Percentiles rank a stretch among this genome's conserved stretches.
These are phyloP conservation scores for Hyphopichia wangnamkhiaoensis DNA, from an alignment of 1,139 yeast genomes.

Conservation along the genomic window DNA sequence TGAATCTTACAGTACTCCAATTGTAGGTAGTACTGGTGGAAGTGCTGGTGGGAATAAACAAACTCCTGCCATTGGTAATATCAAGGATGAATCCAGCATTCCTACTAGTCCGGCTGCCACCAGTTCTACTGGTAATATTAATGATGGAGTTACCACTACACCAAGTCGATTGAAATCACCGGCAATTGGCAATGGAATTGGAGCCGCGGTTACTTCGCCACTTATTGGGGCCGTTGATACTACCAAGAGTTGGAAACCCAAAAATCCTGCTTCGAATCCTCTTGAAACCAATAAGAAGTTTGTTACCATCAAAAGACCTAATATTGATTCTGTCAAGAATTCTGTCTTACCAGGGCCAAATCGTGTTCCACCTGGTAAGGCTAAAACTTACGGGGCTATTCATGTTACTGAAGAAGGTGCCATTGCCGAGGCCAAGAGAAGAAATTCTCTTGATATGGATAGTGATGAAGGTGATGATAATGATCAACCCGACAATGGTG, in stretches of 20 bases:
- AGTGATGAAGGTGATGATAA: not conserved
- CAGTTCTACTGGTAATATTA: not conserved
- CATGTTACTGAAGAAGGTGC: conserved; percentile 57
- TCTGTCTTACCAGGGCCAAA: conserved; percentile 26
- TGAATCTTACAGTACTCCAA: conserved; percentile 3
- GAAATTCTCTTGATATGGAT: not conserved
- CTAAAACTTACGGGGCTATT: conserved; percentile 39
- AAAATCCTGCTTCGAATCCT: conserved; percentile 83
- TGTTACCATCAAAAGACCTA: conserved; percentile 67
- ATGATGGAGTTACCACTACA: not conserved
- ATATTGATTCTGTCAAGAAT: conserved; percentile 24
- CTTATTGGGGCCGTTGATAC: conserved; percentile 16
- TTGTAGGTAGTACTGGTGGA: conserved; percentile 9
- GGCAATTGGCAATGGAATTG: conserved; percentile 9
- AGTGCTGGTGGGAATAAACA: not conserved
- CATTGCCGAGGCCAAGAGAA: conserved; percentile 30
- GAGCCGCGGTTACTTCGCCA: conserved; percentile 13
- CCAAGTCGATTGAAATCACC: conserved; percentile 6
- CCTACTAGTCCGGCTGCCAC: too few relatives aligned
- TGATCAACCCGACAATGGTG: not conserved
- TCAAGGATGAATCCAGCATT: too few relatives aligned
- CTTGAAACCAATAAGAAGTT: conserved; percentile 67
- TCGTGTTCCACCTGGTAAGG: conserved; percentile 12
- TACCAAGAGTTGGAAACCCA: conserved; percentile 46
- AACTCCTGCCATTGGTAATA: conserved; percentile 1